These are phyloP conservation scores for Rhazya stricta DNA, from an alignment of 257 asterid genomes.

Conservation along the genomic window DNA sequence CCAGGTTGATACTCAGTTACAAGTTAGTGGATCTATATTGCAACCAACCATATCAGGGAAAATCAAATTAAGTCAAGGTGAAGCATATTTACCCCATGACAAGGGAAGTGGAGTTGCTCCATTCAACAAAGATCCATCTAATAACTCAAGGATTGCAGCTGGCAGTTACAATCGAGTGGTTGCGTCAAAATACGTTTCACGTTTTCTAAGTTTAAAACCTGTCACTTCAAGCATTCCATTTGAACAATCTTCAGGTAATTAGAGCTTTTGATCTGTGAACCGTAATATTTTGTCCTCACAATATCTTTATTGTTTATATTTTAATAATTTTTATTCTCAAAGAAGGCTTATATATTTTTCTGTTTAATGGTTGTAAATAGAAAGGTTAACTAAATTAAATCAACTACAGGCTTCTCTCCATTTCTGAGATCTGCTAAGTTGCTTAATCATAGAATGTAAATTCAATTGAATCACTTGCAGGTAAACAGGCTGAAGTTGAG, in stretches of 20 bases:
- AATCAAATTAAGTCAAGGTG: slow-evolving; percentile 93
- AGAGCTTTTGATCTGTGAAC: background rate
- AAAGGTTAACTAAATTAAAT: background rate
- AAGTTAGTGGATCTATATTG: slow-evolving; percentile 82
- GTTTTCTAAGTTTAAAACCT: slow-evolving; percentile 84
- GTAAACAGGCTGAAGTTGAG: slow-evolving; percentile 66
- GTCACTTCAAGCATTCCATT: slow-evolving; percentile 50
- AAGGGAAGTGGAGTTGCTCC: slow-evolving; percentile 89
- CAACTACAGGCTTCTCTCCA: background rate
- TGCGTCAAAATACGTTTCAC: slow-evolving; percentile 90
- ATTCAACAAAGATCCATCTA: slow-evolving; percentile 47
- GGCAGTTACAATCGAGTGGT: slow-evolving; percentile 75
- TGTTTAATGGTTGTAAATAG: background rate
- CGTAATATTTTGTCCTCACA: background rate
- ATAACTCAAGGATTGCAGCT: slow-evolving; percentile 49
- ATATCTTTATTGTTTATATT: background rate
- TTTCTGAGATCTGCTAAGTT: background rate
- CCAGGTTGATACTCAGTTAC: slow-evolving; percentile 96
- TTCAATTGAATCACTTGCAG: slow-evolving; percentile 37
- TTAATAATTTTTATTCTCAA: background rate
- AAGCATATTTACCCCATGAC: slow-evolving; percentile 93
- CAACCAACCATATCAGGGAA: slow-evolving; percentile 98
- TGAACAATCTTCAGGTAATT: slow-evolving; percentile 72
- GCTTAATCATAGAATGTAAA: slow-evolving; percentile 16
- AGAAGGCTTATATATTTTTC: background rate